Percentiles rank a stretch among this genome's conserved stretches.
Evolutionary conservation across 768 basidiomycete species (phyloP).

Genomic region (Hirschioporus abietinus): DNA sequence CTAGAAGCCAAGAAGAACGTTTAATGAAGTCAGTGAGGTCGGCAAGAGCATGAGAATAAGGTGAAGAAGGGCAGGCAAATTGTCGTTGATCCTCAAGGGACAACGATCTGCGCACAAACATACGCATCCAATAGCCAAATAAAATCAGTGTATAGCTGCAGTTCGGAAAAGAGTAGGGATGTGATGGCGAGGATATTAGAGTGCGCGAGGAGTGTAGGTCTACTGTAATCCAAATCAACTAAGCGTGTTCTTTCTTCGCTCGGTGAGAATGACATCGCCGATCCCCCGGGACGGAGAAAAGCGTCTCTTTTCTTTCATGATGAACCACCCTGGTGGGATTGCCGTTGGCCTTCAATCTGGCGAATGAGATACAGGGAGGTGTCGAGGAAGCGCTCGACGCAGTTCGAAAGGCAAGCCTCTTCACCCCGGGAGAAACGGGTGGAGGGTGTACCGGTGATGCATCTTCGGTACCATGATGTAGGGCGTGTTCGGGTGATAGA

Average conservation of each 20-base stretch:
- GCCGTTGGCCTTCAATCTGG: constrained; percentile 40
- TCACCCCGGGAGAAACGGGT: constrained; percentile 76
- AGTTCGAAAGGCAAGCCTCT: constrained; percentile 79
- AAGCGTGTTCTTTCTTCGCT: background rate
- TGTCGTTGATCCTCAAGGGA: too few relatives aligned
- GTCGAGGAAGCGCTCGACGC: constrained; percentile 91
- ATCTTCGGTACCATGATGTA: constrained; percentile 38
- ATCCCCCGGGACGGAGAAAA: background rate
- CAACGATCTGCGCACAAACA: background rate
- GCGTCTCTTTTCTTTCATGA: background rate
- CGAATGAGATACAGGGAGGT: constrained; percentile 77
- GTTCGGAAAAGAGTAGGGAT: background rate
- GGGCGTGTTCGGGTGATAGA: background rate
- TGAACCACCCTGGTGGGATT: background rate
- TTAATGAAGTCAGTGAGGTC: background rate
- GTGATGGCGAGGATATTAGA: background rate
- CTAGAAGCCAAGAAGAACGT: background rate
- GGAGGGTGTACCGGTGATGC: constrained; percentile 73
- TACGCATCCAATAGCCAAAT: background rate
- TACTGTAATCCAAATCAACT: background rate
- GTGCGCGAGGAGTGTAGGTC: background rate
- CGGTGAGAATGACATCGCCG: background rate
- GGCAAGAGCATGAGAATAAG: background rate
- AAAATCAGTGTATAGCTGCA: background rate
- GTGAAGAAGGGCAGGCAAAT: too few relatives aligned